phyloP scores from a whole-genome alignment of 257 asterid genomes.

The Cynanchum wilfordii region DNA sequence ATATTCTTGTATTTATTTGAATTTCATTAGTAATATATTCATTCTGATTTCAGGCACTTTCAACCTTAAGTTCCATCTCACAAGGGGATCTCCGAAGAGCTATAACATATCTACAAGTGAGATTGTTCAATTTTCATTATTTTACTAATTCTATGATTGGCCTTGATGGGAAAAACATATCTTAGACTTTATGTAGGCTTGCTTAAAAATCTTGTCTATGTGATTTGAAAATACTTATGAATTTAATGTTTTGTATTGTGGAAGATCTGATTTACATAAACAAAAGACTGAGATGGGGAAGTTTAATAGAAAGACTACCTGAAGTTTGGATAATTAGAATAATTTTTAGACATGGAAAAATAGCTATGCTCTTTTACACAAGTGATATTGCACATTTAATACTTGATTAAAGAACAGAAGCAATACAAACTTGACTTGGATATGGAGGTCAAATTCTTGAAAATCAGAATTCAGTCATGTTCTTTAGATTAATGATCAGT shows the following conservation, averaged over 20 bases:
- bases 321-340: background rate
- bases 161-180: background rate
- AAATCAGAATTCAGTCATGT: background rate
- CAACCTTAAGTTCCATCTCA: slow-evolving; percentile 80
- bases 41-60: slow-evolving; percentile 57
- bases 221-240: background rate
- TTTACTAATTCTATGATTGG: background rate
- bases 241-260: background rate
- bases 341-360: background rate
- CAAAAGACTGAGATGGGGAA: background rate
- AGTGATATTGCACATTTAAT: background rate
- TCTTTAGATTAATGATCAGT: background rate
- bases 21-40: background rate
- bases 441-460: background rate
- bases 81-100: slow-evolving; percentile 97
- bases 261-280: background rate
- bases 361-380: background rate
- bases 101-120: slow-evolving; percentile 88
- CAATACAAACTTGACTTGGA: background rate
- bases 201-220: background rate
- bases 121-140: slow-evolving; percentile 22
- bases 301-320: background rate
- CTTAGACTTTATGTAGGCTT: background rate
- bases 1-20: slow-evolving; percentile 4
- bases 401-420: background rate